Evolutionary conservation across 2,329 filamentous ascomycete genomes (phyloP).

Genomic region (Sarocladium brachiariae): DNA sequence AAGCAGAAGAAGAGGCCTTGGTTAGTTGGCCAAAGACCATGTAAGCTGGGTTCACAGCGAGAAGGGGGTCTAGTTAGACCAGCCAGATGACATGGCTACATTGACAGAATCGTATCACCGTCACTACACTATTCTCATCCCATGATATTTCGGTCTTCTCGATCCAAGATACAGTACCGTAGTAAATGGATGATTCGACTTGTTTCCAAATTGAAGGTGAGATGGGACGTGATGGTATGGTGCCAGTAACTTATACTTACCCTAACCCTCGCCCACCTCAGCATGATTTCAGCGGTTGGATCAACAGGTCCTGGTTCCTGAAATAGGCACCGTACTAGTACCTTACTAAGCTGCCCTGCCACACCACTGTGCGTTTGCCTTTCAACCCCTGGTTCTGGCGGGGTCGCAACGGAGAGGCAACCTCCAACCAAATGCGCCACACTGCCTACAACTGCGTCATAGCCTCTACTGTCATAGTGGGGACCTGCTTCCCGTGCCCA

Average conservation of each 20-base stretch:
- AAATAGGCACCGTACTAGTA: neutral
- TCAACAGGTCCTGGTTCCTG: neutral
- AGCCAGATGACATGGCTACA: too few relatives aligned
- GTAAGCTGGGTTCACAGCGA: too few relatives aligned
- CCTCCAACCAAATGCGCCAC: neutral
- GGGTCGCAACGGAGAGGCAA: neutral
- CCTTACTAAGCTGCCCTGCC: neutral
- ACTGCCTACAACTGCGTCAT: neutral
- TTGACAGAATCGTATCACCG: too few relatives aligned
- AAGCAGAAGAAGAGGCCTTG: too few relatives aligned
- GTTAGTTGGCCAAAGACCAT: too few relatives aligned
- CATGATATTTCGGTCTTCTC: too few relatives aligned
- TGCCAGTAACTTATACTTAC: neutral
- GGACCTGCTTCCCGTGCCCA: neutral
- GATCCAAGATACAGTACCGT: too few relatives aligned
- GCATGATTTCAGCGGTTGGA: neutral
- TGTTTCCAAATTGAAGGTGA: too few relatives aligned
- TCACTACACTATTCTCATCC: too few relatives aligned
- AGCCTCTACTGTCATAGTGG: slow-evolving; percentile 3
- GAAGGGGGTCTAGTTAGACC: too few relatives aligned
- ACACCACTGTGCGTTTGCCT: neutral
- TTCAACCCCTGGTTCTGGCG: neutral
- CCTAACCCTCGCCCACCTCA: neutral
- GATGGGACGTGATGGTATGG: too few relatives aligned
- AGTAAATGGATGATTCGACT: too few relatives aligned